Conservation (phyloP, 2,329 filamentous ascomycete species). For the Alternaria consortialis region DNA sequence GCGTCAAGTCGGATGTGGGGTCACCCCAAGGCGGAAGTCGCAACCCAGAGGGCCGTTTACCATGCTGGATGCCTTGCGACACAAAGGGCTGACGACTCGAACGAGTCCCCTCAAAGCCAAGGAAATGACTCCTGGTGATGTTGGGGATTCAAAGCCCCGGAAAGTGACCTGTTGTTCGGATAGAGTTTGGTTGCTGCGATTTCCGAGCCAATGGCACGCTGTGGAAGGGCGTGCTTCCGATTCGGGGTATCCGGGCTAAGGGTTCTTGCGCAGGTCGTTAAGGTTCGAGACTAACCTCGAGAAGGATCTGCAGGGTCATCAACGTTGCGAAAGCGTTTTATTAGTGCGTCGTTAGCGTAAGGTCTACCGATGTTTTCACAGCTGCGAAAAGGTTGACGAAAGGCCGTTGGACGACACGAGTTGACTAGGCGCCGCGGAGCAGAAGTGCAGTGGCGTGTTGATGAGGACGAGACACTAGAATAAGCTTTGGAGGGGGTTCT, state of each 20-base stretch:
- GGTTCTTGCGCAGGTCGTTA: conserved; percentile 13
- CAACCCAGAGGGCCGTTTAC: conserved; percentile 1
- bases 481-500: conserved; percentile 7
- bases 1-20: conserved; percentile 10
- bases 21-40: conserved; percentile 6
- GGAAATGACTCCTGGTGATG: background rate
- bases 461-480: background rate
- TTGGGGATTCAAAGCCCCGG: background rate
- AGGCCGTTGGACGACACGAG: conserved; percentile 3
- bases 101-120: background rate
- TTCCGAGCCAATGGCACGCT: conserved; percentile 6
- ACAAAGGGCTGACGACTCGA: conserved; percentile 1
- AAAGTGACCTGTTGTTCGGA: conserved; percentile 4
- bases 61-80: background rate
- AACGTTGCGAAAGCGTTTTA: conserved; percentile 2
- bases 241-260: background rate
- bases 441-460: background rate
- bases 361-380: background rate
- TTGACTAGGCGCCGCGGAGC: background rate
- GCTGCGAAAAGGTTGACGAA: conserved; percentile 2
- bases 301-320: conserved; percentile 18
- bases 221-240: conserved; percentile 1
- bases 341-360: conserved; percentile 1
- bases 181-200: background rate
- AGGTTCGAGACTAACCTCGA: background rate